Percentiles rank a stretch among this genome's conserved stretches.
Evolutionary conservation across 176 grass and related monocot genomes (phyloP).

Genomic region (Rhipidocladum racemiflorum): DNA sequence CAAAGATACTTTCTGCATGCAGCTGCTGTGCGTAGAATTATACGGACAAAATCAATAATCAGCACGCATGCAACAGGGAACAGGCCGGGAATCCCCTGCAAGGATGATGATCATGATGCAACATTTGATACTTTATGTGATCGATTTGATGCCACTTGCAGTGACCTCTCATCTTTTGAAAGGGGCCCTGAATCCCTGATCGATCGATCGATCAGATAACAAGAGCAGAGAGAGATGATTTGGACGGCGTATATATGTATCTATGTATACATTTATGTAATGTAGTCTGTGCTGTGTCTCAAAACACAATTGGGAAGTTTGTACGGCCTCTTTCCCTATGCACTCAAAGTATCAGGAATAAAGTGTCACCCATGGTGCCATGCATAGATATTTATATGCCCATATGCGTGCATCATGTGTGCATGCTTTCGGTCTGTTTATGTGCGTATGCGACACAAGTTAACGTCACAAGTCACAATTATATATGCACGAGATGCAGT

Average conservation of each 20-base stretch:
- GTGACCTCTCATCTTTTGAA: constrained; percentile 63
- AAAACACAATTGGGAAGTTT: constrained; percentile 52
- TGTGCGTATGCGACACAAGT: not conserved
- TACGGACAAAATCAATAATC: not conserved
- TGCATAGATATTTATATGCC: too few relatives aligned
- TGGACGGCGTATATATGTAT: not conserved
- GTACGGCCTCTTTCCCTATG: constrained; percentile 60
- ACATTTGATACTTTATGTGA: constrained; percentile 58
- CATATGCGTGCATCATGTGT: not conserved
- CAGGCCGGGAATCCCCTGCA: constrained; percentile 21
- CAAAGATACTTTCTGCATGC: constrained; percentile 16
- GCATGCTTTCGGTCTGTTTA: not conserved
- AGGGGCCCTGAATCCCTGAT: not conserved
- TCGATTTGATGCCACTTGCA: constrained; percentile 29
- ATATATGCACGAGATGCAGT: constrained; percentile 1
- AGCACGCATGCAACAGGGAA: constrained; percentile 22
- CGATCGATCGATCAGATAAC: not conserved
- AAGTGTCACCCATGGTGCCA: constrained; percentile 51
- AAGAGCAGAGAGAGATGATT: not conserved
- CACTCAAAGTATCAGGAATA: constrained; percentile 71
- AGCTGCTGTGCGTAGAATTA: constrained; percentile 12
- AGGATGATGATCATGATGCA: constrained; percentile 54
- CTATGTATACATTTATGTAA: not conserved
- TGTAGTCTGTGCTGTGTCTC: not conserved
- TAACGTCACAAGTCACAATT: constrained; percentile 13